Base-by-base conservation (phyloP, 345 rosid species). In the Isatis tinctoria region DNA sequence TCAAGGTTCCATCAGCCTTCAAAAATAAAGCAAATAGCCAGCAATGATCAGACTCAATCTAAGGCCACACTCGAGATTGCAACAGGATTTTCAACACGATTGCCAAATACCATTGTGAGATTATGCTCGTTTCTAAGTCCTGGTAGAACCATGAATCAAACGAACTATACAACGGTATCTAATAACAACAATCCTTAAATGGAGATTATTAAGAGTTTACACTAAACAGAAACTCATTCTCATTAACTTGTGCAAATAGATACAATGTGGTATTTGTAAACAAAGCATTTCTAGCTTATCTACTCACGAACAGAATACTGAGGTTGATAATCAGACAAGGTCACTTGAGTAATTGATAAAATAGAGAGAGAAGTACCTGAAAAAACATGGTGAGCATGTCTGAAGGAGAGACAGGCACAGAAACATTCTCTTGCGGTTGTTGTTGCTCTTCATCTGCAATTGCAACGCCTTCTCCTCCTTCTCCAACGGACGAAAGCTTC, bases 321-420 rank as follows among this genome's bases (percentile, higher is more conserved):
- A 7, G 16, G 18, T 32, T 30, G 47, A 35, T 27, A 56, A 44
- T 24, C 40, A 33, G 26, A 65, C 12, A 44, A 32, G 8, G 0
- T 45, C 48, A 45, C 4, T 12, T 0, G 51, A 43, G 16, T 1
- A 51, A 39, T 39, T 16, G 27, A 61, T 36, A 17, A 70, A 20
- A 9, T 12, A 54, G 16, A 65, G 59, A 49, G 32, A 35, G 10
- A 54, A 12, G 36, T 27, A 89, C 98, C 91, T 88, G 93, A 76
- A 94, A 89, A 69, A 63, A 80, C 97, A 94, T 91, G 76, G 85
- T 88, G 76, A 94, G 95, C 73, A 80, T 85, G 82, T 91, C 98
- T 16, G 97, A 87, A 78, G 98, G 84, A 67, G 98, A 91, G 72
- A 94, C 93, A 61, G 96, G 89, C 20, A 90, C 89, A 44, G 90